Conservation (phyloP, 108 stramenopile genomes). For the Cyclotella distinguenda region DNA sequence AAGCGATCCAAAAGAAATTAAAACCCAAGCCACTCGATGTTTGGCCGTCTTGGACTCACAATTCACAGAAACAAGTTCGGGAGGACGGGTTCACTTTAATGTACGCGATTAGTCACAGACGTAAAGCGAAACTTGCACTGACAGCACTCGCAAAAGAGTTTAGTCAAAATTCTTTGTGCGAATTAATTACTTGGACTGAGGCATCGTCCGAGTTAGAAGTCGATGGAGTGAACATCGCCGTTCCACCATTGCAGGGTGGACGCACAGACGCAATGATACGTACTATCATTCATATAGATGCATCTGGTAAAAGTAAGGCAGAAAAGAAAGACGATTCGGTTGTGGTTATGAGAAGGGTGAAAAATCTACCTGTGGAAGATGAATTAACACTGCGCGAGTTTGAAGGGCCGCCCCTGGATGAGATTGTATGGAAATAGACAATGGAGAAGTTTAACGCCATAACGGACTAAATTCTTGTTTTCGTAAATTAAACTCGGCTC, state of each 20-base stretch:
- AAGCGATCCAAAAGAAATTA: conserved; percentile 15
- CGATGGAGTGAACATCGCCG: conserved; percentile 10
- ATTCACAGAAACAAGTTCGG: conserved; percentile 24
- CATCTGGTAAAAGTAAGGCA: neutral
- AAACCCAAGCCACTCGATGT: conserved; percentile 26
- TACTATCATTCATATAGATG: conserved; percentile 11
- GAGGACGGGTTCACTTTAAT: conserved; percentile 29
- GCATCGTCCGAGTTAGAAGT: conserved; percentile 1
- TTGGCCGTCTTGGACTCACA: conserved; percentile 42
- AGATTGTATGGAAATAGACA: conserved; percentile 14
- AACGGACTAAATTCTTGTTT: too few relatives aligned
- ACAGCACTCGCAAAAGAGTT: conserved; percentile 27
- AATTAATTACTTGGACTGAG: conserved; percentile 39
- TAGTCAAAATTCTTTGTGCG: conserved; percentile 28
- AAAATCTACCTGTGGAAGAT: conserved; percentile 38
- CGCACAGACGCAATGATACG: conserved; percentile 42
- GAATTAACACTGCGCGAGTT: conserved; percentile 44
- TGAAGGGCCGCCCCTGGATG: conserved; percentile 36
- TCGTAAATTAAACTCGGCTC: too few relatives aligned
- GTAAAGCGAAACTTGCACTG: conserved; percentile 19
- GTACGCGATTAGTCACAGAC: conserved; percentile 18
- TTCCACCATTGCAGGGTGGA: conserved; percentile 22
- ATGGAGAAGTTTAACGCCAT: neutral
- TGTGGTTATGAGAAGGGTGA: conserved; percentile 44
- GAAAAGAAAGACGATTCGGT: conserved; percentile 8